Base-by-base conservation (phyloP, 1,139 yeast genomes). In the Suhomyces bribrorum region DNA sequence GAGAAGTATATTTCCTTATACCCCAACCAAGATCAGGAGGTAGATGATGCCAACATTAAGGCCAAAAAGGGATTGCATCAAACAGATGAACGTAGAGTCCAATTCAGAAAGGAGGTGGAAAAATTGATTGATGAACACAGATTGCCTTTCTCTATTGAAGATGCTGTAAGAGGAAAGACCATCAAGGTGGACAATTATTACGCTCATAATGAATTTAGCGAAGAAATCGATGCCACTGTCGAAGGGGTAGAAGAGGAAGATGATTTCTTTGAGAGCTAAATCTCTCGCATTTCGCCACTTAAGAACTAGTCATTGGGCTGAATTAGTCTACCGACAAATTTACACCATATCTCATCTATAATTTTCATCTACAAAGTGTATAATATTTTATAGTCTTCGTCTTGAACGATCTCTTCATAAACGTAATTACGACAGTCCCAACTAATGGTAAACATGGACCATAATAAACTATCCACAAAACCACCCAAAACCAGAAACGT, bases 1-100 rank as follows among this genome's bases (percentile, higher is more conserved):
- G 81, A 80, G 51, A 90, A 88, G 62, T 92, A 92, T 58, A 79
- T 88, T 26, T 80, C 97, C 0, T 64, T 92, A 44, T 92, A 80
- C 57, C 87, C 86, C 6, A 64, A 64, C 37, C 49, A 50, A 7
- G 52, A 59, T 7, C 62, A 61, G 14, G 59, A 56, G 7, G 56
- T 49, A 14, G 63, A 61, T 15, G 66, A 63, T 8, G 59, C 55
- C 26, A 59, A 63, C 38, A 63, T 66, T 15, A 72, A 71, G 44
- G 75, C 72, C 14, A 71, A 67, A 46, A 65, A 63, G 43, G 83
- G 81, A 4, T 42, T 64, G 38, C 67, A 62, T 34, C 54, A 57
- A 40, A 78, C 88, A 0, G 79, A 78, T 34, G 68, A 68, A 32
- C 68, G 66, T 41, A 73, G 79, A 56, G 59, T 65, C 20, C 71